Conservation (phyloP, 176 grass and related monocot species). For the Elymus sibiricus region DNA sequence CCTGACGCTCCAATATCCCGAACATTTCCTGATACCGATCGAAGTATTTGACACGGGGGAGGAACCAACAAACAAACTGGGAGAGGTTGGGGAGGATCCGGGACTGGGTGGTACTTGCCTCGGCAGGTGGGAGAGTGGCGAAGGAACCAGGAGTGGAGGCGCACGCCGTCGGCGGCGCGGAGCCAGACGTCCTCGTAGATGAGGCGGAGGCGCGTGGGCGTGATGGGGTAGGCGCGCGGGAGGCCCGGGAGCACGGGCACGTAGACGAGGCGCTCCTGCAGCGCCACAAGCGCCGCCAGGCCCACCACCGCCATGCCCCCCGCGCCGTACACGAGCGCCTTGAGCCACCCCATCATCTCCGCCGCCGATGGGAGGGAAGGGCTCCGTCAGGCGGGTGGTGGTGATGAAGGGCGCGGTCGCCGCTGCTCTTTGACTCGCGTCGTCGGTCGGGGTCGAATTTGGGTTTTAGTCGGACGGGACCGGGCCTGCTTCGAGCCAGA, state of each 20-base stretch:
- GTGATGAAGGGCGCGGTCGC: neutral
- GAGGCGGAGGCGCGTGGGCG: constrained; percentile 60
- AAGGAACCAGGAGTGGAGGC: constrained; percentile 97
- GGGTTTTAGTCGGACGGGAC: neutral
- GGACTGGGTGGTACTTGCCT: constrained; percentile 31
- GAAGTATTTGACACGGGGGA: neutral
- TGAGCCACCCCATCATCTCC: constrained; percentile 64
- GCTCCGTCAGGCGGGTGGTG: constrained; percentile 26
- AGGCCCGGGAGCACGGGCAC: constrained; percentile 91
- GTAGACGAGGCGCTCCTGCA: constrained; percentile 96
- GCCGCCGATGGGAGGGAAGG: constrained; percentile 22
- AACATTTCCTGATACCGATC: neutral
- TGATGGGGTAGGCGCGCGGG: constrained; percentile 75
- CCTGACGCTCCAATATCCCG: neutral
- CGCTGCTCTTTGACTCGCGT: neutral
- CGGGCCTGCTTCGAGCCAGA: neutral
- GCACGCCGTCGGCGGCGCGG: constrained; percentile 73
- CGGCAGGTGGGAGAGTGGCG: constrained; percentile 59
- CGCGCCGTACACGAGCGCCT: constrained; percentile 65
- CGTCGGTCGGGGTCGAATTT: neutral
- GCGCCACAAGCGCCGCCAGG: constrained; percentile 78
- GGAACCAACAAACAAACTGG: neutral
- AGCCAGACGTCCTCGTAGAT: constrained; percentile 88
- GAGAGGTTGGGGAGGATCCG: neutral
- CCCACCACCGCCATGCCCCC: constrained; percentile 78